Base-by-base conservation (phyloP, 1,284 basidiomycete genomes). In the Laetiporus sulphureus region DNA sequence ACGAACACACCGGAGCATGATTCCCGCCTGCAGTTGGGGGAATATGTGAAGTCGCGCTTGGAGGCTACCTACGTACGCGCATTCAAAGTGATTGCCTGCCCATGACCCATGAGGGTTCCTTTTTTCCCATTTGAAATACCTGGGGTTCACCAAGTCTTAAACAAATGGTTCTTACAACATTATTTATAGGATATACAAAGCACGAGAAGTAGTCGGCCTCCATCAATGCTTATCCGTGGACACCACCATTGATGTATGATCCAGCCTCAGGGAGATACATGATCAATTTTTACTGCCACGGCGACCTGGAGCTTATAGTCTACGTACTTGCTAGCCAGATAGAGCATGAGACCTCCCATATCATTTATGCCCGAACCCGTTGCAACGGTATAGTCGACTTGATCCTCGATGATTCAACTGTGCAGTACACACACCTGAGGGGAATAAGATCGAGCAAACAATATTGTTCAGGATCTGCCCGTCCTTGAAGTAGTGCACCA, bases 391-490 rank as follows among this genome's bases (percentile, higher is more conserved):
- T 74, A 16, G 65, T 57, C 18, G 62, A 58, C 22, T 71, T 67
- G 39, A 82, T 42, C 32, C 50, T 62, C 15, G 24, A 5, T 36
- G 46, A 21, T 20, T 32, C 40, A 18, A 19, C 36, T 36, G 8
- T 32, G 18, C 20, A 36, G 11, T 8, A 10, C 21, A 61, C 73
- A 49, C 51, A 83, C 81, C 78, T 42, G 72, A 81, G 20, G 79
- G 80, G 71, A 77, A 84, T 30, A 85, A 73, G 5, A 83, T 82
- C 33, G 82, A 81, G 15, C 74, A 76, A 38, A 86, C 63, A 41
- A 84, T 65, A 51, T 86, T 86, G 56, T 81, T 83, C 47, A 83
- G 69, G 45, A 86, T 85, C 20, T 78, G 74, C 79, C 80, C 85
- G 36, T 81, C 78, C 16, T 74, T 71, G 31, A 86, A 67, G 32